phyloP scores from a whole-genome alignment of 495 filamentous ascomycete species.

The Podospora anserina region DNA sequence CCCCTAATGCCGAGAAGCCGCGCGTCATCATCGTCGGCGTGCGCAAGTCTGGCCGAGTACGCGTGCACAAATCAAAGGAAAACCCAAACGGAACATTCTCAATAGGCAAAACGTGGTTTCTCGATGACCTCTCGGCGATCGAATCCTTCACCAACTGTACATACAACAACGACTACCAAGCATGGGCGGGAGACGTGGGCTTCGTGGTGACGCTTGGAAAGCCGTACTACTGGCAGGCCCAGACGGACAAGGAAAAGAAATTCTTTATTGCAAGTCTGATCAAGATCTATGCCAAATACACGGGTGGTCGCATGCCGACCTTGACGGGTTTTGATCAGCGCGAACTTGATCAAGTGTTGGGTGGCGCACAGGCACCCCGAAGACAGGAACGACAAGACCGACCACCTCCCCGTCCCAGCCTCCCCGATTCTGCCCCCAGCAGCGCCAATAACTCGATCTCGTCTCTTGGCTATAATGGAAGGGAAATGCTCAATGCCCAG shows the following conservation, averaged over 20 bases:
- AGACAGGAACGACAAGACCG: conserved; percentile 25
- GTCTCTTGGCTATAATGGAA: conserved; percentile 28
- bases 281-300: conserved; percentile 96
- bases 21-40: conserved; percentile 90
- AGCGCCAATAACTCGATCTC: conserved; percentile 28
- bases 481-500: conserved; percentile 14
- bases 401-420: conserved; percentile 36
- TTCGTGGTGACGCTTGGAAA: conserved; percentile 90
- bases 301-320: conserved; percentile 75
- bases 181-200: conserved; percentile 75
- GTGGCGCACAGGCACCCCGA: conserved; percentile 35
- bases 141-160: conserved; percentile 68
- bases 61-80: conserved; percentile 94
- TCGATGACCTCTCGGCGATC: conserved; percentile 79
- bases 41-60: conserved; percentile 83
- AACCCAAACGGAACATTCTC: conserved; percentile 92
- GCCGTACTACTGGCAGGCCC: conserved; percentile 95
- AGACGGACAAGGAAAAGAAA: conserved; percentile 89
- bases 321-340: conserved; percentile 77
- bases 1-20: conserved; percentile 74
- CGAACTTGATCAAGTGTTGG: conserved; percentile 69
- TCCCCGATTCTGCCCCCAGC: conserved; percentile 28
- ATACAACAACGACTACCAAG: conserved; percentile 62
- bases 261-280: conserved; percentile 94
- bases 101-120: conserved; percentile 95